These are phyloP conservation scores for Trichoderma sp. DNA, from an alignment of 2,329 filamentous ascomycete genomes.

Conservation along the genomic window DNA sequence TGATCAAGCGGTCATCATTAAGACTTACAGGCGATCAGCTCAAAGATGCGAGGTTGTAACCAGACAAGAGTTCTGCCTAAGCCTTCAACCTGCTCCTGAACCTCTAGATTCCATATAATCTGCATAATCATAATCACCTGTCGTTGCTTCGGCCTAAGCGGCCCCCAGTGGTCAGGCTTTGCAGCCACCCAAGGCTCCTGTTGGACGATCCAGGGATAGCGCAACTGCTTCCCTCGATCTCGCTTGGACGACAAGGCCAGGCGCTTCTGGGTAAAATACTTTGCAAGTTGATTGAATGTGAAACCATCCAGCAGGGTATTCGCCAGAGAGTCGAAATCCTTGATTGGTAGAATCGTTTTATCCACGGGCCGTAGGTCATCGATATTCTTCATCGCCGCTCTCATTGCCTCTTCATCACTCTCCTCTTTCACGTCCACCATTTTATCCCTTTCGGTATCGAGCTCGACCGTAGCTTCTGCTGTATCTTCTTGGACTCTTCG, in stretches of 20 bases:
- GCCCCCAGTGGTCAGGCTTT: conserved; percentile 18
- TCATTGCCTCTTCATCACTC: conserved; percentile 25
- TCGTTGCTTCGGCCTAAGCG: conserved; percentile 38
- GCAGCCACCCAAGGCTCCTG: conserved; percentile 44
- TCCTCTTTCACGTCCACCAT: conserved; percentile 30
- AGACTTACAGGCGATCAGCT: conserved; percentile 45
- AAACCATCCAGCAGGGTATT: conserved; percentile 44
- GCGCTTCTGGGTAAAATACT: conserved; percentile 37
- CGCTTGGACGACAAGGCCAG: background rate
- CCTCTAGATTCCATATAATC: conserved; percentile 49
- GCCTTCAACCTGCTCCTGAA: conserved; percentile 43
- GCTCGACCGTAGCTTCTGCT: conserved; percentile 11
- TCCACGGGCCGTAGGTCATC: conserved; percentile 46
- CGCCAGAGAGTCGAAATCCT: conserved; percentile 43
- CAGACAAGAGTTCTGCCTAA: conserved; percentile 41
- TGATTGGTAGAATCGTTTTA: conserved; percentile 36
- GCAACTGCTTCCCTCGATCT: conserved; percentile 5
- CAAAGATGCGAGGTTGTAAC: conserved; percentile 41
- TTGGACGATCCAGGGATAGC: conserved; percentile 42
- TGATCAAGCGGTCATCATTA: background rate
- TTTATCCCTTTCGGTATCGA: conserved; percentile 32
- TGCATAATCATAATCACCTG: conserved; percentile 45
- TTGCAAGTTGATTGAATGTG: conserved; percentile 42
- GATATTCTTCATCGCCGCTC: conserved; percentile 46
- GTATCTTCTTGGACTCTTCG: conserved; percentile 24